Evolutionary conservation across 129 eudicot genomes (phyloP).

Genomic region (Chrysanthemum makinoi): DNA sequence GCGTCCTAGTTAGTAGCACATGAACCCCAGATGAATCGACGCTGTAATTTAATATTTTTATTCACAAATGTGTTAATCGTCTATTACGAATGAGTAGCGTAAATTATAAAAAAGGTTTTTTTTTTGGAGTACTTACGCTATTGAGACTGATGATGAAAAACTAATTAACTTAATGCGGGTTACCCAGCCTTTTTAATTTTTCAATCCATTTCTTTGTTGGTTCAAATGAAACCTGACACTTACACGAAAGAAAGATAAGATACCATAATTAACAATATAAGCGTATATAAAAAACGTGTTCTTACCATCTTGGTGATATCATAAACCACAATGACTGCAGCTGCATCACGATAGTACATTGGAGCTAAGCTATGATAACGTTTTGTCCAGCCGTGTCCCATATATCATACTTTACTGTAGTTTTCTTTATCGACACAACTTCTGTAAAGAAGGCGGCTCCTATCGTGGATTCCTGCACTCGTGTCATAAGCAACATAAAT

Average conservation of each 20-base stretch:
- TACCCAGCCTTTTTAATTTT: conserved; percentile 49
- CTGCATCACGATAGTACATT: conserved; percentile 68
- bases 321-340: conserved; percentile 56
- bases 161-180: too few relatives aligned
- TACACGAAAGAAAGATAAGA: not conserved
- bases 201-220: conserved; percentile 55
- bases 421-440: conserved; percentile 40
- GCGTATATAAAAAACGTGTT: not conserved
- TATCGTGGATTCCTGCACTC: conserved; percentile 52
- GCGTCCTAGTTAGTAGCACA: too few relatives aligned
- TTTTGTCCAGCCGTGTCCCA: conserved; percentile 78
- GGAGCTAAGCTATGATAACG: conserved; percentile 70
- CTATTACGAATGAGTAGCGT: too few relatives aligned
- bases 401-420: conserved; percentile 46
- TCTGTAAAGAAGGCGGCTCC: conserved; percentile 71
- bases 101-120: too few relatives aligned
- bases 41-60: too few relatives aligned
- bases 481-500: not conserved
- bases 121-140: too few relatives aligned
- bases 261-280: not conserved
- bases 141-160: too few relatives aligned
- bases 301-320: conserved; percentile 52
- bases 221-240: conserved; percentile 46
- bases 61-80: too few relatives aligned
- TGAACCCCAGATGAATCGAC: too few relatives aligned